Conservation (phyloP, 192 early-diverging fungal genomes). For the Umbelopsis sp. region DNA sequence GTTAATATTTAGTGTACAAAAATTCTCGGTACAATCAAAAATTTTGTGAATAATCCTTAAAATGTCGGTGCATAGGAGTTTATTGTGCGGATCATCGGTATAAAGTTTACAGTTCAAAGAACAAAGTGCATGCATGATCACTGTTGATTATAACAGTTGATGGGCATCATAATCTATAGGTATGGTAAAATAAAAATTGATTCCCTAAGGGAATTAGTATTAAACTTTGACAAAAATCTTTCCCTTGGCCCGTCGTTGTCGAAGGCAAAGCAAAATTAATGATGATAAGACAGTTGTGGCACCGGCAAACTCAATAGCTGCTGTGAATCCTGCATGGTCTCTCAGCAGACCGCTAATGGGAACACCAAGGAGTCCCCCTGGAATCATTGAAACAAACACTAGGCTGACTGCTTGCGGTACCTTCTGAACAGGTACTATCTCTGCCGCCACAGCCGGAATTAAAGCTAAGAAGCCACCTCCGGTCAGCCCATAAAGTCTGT, state of each 20-base stretch:
- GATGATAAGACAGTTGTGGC: conserved; percentile 21
- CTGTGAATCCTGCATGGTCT: conserved; percentile 25
- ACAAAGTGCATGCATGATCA: no score
- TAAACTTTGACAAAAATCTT: conserved; percentile 26
- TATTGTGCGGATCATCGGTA: no score
- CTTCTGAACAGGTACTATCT: conserved; percentile 51
- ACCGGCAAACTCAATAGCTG: conserved; percentile 40
- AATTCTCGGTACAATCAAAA: no score
- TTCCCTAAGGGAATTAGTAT: neutral
- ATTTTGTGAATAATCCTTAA: no score
- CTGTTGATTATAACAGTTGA: no score
- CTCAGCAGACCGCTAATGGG: conserved; percentile 34
- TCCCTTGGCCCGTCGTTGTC: conserved; percentile 20
- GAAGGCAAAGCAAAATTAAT: conserved; percentile 31
- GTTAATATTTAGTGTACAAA: no score
- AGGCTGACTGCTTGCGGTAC: conserved; percentile 41
- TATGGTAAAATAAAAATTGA: no score
- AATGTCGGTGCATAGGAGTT: no score
- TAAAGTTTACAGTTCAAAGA: no score
- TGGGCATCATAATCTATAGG: no score
- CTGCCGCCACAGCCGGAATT: conserved; percentile 47
- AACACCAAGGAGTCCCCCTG: conserved; percentile 41
- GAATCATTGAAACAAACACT: conserved; percentile 34
- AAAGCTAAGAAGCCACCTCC: conserved; percentile 47
- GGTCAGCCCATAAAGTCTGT: conserved; percentile 23